Conservation (phyloP, 225 moss, liverwort and hornwort genomes). For the Physcomitrellopsis africana region DNA sequence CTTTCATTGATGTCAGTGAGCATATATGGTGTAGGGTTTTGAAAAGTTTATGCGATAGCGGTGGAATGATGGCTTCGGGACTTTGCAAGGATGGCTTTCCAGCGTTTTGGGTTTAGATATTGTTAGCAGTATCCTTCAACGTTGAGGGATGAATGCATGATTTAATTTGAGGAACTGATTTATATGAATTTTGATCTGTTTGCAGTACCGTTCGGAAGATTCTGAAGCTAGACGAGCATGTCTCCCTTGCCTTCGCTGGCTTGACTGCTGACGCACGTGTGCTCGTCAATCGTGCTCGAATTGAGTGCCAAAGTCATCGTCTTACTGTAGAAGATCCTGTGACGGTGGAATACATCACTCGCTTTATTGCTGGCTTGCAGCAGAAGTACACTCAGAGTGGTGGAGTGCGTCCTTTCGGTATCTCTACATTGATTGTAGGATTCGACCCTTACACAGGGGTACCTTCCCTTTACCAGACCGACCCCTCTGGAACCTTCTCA, state of each 20-base stretch:
- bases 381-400: slow-evolving; percentile 99
- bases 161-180: slow-evolving; percentile 7
- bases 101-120: neutral
- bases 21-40: slow-evolving; percentile 6
- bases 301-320: slow-evolving; percentile 98
- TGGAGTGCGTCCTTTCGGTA: slow-evolving; percentile 95
- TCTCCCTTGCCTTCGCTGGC: slow-evolving; percentile 96
- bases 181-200: slow-evolving; percentile 21
- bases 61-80: neutral
- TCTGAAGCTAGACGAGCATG: slow-evolving; percentile 90
- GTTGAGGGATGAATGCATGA: neutral
- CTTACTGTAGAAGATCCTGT: slow-evolving; percentile 98
- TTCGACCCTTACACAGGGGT: slow-evolving; percentile 91
- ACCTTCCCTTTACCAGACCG: slow-evolving; percentile 92
- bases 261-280: slow-evolving; percentile 96
- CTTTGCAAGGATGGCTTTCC: neutral
- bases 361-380: slow-evolving; percentile 95
- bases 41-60: neutral
- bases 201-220: slow-evolving; percentile 95
- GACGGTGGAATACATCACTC: slow-evolving; percentile 96
- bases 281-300: slow-evolving; percentile 89
- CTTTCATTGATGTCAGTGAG: neutral
- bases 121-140: neutral
- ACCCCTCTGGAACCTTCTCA: slow-evolving; percentile 94
- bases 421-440: slow-evolving; percentile 93